Base-by-base conservation (phyloP, 148 eudicot genomes). In the Vaccinium macrocarpon region DNA sequence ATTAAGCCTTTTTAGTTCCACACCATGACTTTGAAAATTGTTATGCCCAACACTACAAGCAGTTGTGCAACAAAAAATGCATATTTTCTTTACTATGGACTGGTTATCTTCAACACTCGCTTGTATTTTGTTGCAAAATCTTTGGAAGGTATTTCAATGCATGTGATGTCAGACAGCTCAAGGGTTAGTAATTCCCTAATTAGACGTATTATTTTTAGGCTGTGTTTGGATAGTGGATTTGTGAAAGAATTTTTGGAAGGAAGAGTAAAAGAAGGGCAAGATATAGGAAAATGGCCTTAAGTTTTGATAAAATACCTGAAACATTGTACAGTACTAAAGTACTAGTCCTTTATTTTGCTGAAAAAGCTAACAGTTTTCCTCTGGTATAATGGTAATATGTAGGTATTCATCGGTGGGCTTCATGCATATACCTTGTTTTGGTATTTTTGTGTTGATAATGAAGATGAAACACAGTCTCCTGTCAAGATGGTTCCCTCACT, bases 341-440 rank as follows among this genome's bases (percentile, higher is more conserved):
- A 32, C 35, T 32, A 5, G 46, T 29, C 6, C 76, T 32, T 15
- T 35, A 18, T 16, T 72, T 72, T 72, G n/a, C 48, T 5, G 4
- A 10, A 82, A 71, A 19, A 46, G 23, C 38, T 82, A 53, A 72
- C 25, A 38, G n/a, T 59, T 25, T 51, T 53, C 49, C 32, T 64
- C n/a, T 61, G 38, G 8, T 80, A 42, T 21, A 81, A 64, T 50
- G 57, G 71, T 27, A 16, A 29, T 76, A 42, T 84, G 72, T 89
- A 96, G 99, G 97, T 97, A 97, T 85, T 92, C 92, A 13, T 83
- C 90, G 0, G 91, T 97, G 85, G 98, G 92, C 32, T 48, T 93
- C 86, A 91, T 94, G 93, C 98, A 96, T 84, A 83, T 93, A 80
- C 95, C 98, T n/a, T 96, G 96, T 86, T 96, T 89, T 85, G 96